phyloP scores from a whole-genome alignment of 108 stramenopile genomes.

The Seminavis robusta region DNA sequence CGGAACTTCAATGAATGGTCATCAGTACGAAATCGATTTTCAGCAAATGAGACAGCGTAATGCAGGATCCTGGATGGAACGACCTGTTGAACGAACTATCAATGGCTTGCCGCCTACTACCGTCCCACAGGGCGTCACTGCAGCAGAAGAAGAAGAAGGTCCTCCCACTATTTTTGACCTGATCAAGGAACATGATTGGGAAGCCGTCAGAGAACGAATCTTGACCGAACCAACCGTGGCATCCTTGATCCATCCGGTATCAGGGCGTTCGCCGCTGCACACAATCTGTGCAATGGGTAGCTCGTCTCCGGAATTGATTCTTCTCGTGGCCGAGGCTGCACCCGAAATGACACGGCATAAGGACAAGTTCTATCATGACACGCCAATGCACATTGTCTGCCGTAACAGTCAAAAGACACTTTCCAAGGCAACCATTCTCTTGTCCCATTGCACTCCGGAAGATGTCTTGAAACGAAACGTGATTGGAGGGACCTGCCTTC shows the following conservation, averaged over 20 bases:
- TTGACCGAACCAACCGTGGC: constrained; percentile 16
- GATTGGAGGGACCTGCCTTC: constrained; percentile 41
- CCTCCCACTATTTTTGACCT: too few relatives aligned
- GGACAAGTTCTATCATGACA: constrained; percentile 21
- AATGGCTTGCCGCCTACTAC: too few relatives aligned
- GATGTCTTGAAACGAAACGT: constrained; percentile 28
- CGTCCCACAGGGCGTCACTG: too few relatives aligned
- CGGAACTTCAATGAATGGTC: too few relatives aligned
- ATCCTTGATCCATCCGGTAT: not conserved
- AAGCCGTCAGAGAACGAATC: constrained; percentile 5
- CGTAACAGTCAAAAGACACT: constrained; percentile 22
- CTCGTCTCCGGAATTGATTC: constrained; percentile 19
- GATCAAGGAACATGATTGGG: constrained; percentile 29
- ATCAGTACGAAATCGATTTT: too few relatives aligned
- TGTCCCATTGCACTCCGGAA: constrained; percentile 24
- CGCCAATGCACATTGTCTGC: constrained; percentile 36
- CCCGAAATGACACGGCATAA: constrained; percentile 29
- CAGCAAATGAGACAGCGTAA: too few relatives aligned
- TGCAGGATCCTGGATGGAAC: too few relatives aligned
- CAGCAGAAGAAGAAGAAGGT: too few relatives aligned
- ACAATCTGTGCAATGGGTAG: constrained; percentile 13
- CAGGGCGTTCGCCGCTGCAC: constrained; percentile 24
- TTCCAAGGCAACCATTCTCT: constrained; percentile 15
- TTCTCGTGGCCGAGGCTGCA: constrained; percentile 8
- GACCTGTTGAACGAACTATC: too few relatives aligned